phyloP scores from a whole-genome alignment of 768 basidiomycete genomes.

The Vishniacozyma victoriae region DNA sequence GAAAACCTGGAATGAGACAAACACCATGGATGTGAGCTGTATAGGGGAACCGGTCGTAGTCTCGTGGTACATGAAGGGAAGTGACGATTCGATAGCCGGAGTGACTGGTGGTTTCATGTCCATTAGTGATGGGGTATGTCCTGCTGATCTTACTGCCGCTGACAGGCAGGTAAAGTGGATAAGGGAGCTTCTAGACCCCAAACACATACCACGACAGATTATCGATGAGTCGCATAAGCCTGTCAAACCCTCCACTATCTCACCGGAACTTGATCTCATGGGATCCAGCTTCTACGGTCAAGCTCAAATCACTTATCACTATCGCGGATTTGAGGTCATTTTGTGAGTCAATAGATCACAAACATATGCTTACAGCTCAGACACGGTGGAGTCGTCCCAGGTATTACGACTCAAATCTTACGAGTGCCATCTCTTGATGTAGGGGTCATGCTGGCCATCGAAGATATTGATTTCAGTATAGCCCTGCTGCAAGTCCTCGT shows the following conservation, averaged over 20 bases:
- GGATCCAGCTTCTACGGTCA: slow-evolving; percentile 28
- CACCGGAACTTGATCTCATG: slow-evolving; percentile 7
- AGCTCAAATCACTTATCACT: slow-evolving; percentile 22
- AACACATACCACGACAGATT: slow-evolving; percentile 15
- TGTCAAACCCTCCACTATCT: not conserved
- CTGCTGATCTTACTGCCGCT: not conserved
- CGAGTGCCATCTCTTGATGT: slow-evolving; percentile 27
- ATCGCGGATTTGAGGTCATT: slow-evolving; percentile 24
- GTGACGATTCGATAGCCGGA: slow-evolving; percentile 20
- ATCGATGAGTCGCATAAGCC: slow-evolving; percentile 5
- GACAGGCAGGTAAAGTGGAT: slow-evolving; percentile 31
- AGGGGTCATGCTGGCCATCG: slow-evolving; percentile 28
- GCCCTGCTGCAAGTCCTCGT: not conserved
- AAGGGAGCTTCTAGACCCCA: slow-evolving; percentile 23
- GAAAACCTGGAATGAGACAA: not conserved
- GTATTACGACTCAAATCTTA: slow-evolving; percentile 20
- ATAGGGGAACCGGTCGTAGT: slow-evolving; percentile 10
- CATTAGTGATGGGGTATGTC: slow-evolving; percentile 31
- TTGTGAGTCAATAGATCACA: too few relatives aligned
- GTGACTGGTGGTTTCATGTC: slow-evolving; percentile 29
- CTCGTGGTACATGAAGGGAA: slow-evolving; percentile 15
- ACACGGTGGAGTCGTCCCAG: slow-evolving; percentile 34
- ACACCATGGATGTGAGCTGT: too few relatives aligned
- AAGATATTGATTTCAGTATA: slow-evolving; percentile 17
- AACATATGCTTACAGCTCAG: too few relatives aligned